Base-by-base conservation (phyloP, 139 green algal genomes). In the Coccomyxa sp. region DNA sequence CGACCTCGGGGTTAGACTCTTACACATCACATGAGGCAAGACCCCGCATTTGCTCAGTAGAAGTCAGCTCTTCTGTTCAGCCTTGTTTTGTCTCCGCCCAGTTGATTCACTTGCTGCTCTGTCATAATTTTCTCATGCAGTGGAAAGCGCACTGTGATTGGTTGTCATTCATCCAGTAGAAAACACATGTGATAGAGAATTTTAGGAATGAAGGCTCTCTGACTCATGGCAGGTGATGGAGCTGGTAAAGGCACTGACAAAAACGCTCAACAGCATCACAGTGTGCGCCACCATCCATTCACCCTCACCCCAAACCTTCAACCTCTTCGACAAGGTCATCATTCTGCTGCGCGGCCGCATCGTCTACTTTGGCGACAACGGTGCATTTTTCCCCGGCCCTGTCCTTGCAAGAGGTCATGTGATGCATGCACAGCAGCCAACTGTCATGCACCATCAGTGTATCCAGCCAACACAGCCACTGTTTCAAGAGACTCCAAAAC, bases 231-330 rank as follows among this genome's bases (percentile, higher is more conserved):
- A 95, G 68, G 90, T 94, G 45, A 91, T 88, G 68, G 13, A 25
- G 0, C 16, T 83, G 12, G 78, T 91, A 16, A 81, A 82, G 58
- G 76, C 38, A 13, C 67, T 90, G 58, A 67, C 79, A 17, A 80
- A 18, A 60, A 31, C 80, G 18, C 67, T 23, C 12, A 28, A 68
- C 13, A 87, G 89, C 32, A 88, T 94, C 32, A 93, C 93, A 45
- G 87, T 93, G 12, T 83, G 86, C 23, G 83, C 88, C 58, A 95
- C 91, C 85, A 92, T 96, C 79, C 93, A 96, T 84, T 91, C 85
- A 10, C 93, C 93, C 45, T 88, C 90, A 0, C 84, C 90, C 31
- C 90, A 91, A 83, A 90, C 87, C 67, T 97, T 96, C 85, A 81
- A 31, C 18, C 89, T 96, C 17, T 97, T 96, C 80, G 90, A 96